Conservation (phyloP, 495 filamentous ascomycete species). For the Aspergillus conjunctus region DNA sequence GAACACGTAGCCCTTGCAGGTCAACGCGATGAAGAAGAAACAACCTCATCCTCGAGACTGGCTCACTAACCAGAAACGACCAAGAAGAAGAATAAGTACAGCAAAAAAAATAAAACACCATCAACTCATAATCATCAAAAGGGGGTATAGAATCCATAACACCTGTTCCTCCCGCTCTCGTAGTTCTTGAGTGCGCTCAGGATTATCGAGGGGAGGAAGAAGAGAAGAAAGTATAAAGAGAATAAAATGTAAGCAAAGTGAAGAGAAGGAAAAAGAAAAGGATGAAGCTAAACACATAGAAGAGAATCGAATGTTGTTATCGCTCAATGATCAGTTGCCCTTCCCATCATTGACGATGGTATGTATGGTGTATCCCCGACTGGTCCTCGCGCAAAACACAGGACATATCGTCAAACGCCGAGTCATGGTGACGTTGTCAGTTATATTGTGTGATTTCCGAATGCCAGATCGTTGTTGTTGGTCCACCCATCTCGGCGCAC, state of each 20-base stretch:
- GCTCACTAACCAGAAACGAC: slow-evolving; percentile 20
- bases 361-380: neutral
- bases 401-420: neutral
- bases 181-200: slow-evolving; percentile 23
- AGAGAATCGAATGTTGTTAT: slow-evolving; percentile 22
- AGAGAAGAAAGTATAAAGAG: slow-evolving; percentile 14
- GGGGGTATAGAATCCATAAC: slow-evolving; percentile 40
- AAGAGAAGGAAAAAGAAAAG: slow-evolving; percentile 30
- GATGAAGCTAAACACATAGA: slow-evolving; percentile 21
- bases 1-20: slow-evolving; percentile 10
- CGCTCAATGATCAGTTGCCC: slow-evolving; percentile 17
- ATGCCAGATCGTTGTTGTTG: neutral
- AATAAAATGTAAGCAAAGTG: slow-evolving; percentile 9
- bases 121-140: slow-evolving; percentile 40
- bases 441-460: neutral
- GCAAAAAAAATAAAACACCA: slow-evolving; percentile 17
- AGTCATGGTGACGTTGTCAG: slow-evolving; percentile 11
- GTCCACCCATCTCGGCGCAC: neutral
- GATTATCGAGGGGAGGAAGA: slow-evolving; percentile 17
- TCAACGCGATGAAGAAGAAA: neutral
- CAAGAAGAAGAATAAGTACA: neutral
- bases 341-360: neutral
- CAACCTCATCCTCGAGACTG: slow-evolving; percentile 10
- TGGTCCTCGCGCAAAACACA: neutral
- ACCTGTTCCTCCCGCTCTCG: slow-evolving; percentile 18